Evolutionary conservation across 495 filamentous ascomycete genomes (phyloP).

Genomic region (Penicillium canariense): DNA sequence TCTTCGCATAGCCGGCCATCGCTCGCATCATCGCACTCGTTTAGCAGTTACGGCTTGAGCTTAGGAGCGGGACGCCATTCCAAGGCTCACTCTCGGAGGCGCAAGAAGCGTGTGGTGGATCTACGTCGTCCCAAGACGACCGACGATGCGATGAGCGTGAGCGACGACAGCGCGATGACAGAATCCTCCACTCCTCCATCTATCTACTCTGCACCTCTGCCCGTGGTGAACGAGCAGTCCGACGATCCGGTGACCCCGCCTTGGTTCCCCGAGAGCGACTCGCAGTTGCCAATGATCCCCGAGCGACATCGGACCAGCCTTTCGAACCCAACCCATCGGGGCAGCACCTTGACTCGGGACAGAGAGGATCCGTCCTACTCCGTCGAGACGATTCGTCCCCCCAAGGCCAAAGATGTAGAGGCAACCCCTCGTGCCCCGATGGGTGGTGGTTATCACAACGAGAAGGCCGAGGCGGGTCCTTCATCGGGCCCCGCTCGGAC

Average conservation of each 20-base stretch:
- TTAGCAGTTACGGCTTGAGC: constrained; percentile 56
- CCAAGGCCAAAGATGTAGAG: constrained; percentile 33
- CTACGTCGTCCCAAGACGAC: constrained; percentile 64
- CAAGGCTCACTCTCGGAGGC: constrained; percentile 67
- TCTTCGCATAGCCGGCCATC: constrained; percentile 41
- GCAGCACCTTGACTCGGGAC: constrained; percentile 20
- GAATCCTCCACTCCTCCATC: constrained; percentile 40
- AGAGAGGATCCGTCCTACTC: constrained; percentile 31
- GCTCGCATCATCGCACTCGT: constrained; percentile 25
- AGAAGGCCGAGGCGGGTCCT: constrained; percentile 35
- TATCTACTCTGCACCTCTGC: constrained; percentile 44
- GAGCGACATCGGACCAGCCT: constrained; percentile 39
- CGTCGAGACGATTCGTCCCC: constrained; percentile 20
- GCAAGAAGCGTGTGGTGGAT: constrained; percentile 93
- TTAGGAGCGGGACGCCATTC: constrained; percentile 63
- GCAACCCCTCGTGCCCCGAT: constrained; percentile 37
- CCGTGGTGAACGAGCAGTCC: constrained; percentile 37
- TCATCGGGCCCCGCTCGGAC: constrained; percentile 24
- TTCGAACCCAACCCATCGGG: constrained; percentile 26
- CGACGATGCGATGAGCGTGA: constrained; percentile 54
- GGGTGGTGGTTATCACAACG: constrained; percentile 13
- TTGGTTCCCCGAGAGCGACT: constrained; percentile 32
- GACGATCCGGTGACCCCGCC: constrained; percentile 51
- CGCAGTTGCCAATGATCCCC: constrained; percentile 37
- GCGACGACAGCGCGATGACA: constrained; percentile 47